phyloP scores from a whole-genome alignment of 805 yeast genomes.

The Lipomyces oligophaga region DNA sequence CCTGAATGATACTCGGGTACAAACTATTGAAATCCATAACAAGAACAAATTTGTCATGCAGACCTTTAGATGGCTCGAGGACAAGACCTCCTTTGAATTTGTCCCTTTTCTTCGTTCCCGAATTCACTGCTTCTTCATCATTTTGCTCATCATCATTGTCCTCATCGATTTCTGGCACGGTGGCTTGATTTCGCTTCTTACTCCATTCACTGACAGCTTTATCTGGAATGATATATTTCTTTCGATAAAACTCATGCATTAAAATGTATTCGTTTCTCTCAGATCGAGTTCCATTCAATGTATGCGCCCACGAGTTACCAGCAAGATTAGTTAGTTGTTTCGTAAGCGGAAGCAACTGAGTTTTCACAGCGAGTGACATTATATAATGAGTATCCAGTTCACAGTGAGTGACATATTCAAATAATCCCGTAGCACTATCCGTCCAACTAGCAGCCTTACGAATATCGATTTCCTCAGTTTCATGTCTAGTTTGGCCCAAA shows the following conservation, averaged over 20 bases:
- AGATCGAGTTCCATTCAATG: conserved; percentile 90
- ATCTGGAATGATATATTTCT: conserved; percentile 84
- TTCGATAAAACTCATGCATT: conserved; percentile 81
- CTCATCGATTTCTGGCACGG: conserved; percentile 21
- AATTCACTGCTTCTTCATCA: conserved; percentile 37
- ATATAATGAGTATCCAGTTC: conserved; percentile 62
- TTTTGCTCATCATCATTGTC: conserved; percentile 37
- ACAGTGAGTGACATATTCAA: conserved; percentile 69
- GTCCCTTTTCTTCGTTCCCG: conserved; percentile 55
- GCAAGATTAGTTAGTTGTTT: conserved; percentile 89
- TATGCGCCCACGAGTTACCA: conserved; percentile 96
- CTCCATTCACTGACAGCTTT: conserved; percentile 40
- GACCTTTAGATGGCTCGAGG: conserved; percentile 93
- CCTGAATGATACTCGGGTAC: conserved; percentile 96
- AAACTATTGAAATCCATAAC: conserved; percentile 98
- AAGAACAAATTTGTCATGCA: conserved; percentile 79
- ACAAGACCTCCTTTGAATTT: conserved; percentile 91
- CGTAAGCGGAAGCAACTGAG: conserved; percentile 82
- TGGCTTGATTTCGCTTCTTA: conserved; percentile 3
- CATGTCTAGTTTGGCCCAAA: conserved; percentile 63
- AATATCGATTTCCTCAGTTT: conserved; percentile 62
- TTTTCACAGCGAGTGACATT: conserved; percentile 73
- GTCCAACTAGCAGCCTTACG: conserved; percentile 47
- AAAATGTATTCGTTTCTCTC: conserved; percentile 92
- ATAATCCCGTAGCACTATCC: conserved; percentile 63